These are phyloP conservation scores for Calonectria pauciramosa DNA, from an alignment of 2,329 filamentous ascomycete species.

Conservation along the genomic window DNA sequence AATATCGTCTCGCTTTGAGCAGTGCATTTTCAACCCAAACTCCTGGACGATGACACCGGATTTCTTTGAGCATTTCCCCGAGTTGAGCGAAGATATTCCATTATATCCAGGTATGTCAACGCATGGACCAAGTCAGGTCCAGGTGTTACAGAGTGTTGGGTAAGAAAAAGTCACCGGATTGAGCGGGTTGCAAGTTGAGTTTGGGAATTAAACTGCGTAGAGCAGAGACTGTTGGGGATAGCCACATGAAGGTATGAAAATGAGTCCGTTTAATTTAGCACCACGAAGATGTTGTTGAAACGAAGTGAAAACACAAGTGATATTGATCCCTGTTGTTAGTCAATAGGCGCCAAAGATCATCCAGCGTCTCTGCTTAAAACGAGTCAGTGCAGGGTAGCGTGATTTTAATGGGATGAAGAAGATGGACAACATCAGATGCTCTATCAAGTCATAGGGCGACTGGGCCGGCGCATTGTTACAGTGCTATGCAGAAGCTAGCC, in stretches of 20 bases:
- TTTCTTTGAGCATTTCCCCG: background rate
- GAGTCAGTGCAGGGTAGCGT: too few species aligned
- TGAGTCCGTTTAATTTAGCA: background rate
- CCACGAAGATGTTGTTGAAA: background rate
- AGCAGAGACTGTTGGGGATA: background rate
- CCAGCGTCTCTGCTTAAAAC: too few species aligned
- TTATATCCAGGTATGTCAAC: background rate
- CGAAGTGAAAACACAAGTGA: too few species aligned
- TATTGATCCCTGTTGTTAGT: too few species aligned
- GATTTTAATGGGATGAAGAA: too few species aligned
- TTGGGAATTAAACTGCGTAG: background rate
- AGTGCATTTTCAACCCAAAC: background rate
- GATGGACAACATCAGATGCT: too few species aligned
- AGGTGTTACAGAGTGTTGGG: background rate
- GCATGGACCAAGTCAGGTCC: background rate
- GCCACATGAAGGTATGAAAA: background rate
- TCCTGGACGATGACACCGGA: background rate
- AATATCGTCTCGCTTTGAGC: background rate
- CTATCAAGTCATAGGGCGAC: too few species aligned
- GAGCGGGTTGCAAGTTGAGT: background rate
- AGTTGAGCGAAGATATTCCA: background rate
- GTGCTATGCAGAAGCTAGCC: background rate
- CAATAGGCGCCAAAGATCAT: too few species aligned
- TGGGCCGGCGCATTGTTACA: background rate
- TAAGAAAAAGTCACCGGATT: background rate